Base-by-base conservation (phyloP, 306 rosid genomes). In the Gastrolobium bilobum region DNA sequence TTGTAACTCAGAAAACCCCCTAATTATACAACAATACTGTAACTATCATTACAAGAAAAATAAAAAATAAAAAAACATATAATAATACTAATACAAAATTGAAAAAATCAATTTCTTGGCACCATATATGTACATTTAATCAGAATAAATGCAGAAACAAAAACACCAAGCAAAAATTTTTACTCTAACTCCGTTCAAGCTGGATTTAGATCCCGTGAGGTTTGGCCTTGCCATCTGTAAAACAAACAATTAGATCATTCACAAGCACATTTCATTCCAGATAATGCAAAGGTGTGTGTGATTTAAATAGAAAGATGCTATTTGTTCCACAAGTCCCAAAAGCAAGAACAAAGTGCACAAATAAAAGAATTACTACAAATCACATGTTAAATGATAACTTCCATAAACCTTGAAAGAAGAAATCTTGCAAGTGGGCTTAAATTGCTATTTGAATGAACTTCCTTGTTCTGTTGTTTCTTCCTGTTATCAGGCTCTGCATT, bases 151-250 rank as follows among this genome's bases (percentile, higher is more conserved):
- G 79, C 84, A 53, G 46, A 89, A 77, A 71, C 59, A 77, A 60
- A 72, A 83, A 81, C 82, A 48, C 62, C 69, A 84, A 73, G 51
- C 60, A 76, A 76, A 76, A 51, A 6, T 87, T 56, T 56, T 44
- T 13, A 31, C 54, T 33, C 52, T 20, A 35, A 80, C 79, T 83
- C 81, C 66, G 9, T 48, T 81, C 83, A 94, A 46, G 92, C 54
- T 77, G 89, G 81, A 73, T 83, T 91, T 67, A 91, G 86, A 91
- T 94, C 93, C 59, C 90, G 39, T 14, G 90, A 89, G 80, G 79
- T 87, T 88, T 88, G 97, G 40, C 98, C 98, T 81, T 91, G 98
- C 98, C 98, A 94, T 91, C 98, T 94, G 94, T 71, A 48, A 65
- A 77, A 87, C 80, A 85, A 71, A 73, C 4, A 34, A 53, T 31